Base-by-base conservation (phyloP, 805 yeast genomes). In the Ogataea siamensis region DNA sequence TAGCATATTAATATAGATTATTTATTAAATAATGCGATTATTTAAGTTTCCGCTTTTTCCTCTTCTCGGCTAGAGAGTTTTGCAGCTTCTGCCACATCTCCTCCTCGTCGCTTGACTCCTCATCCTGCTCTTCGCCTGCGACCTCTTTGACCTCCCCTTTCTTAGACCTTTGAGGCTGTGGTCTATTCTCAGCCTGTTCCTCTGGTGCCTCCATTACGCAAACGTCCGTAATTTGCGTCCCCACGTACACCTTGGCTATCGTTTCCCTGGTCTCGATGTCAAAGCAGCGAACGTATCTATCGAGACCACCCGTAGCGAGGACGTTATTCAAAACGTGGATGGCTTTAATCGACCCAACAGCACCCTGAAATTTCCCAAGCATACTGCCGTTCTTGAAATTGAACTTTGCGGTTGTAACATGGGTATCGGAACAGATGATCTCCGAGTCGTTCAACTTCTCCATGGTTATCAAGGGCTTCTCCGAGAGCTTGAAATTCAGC, bases 231-330 rank as follows among this genome's bases (percentile, higher is more conserved):
- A 87, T 70, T 55, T 85, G 87, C 5, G 87, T 75, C 2, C 94
- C 95, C 18, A 83, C 53, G 51, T 75, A 91, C 5, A 86, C 83
- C 54, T 87, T 87, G 6, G 78, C 87, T 7, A 77, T 61, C 33
- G 77, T 66, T 29, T 75, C 74, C 35, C 94, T 70, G 1, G 78
- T 62, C 2, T 63, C 64, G 4, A 78, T 56, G 43, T 87, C 83
- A 60, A 75, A 91, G 3, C 85, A 86, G 42, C 96, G 73, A 18
- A 87, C 69, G 53, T 87, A 91, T 53, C 96, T 72, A 55, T 93
- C 99, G 15, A 89, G 71, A 0, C 96, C 95, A 29, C 95, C 97
- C 13, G 86, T 70, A 2, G 80, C 79, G 6, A 89, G 53, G 19
- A 82, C 55, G 7, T 69, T 68, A 3, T 44, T 39, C 33, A 46